Percentiles rank a stretch among this genome's conserved stretches.
Conservation (phyloP, 2,329 filamentous ascomycete genomes). For the Apiospora kogelbergensis region DNA sequence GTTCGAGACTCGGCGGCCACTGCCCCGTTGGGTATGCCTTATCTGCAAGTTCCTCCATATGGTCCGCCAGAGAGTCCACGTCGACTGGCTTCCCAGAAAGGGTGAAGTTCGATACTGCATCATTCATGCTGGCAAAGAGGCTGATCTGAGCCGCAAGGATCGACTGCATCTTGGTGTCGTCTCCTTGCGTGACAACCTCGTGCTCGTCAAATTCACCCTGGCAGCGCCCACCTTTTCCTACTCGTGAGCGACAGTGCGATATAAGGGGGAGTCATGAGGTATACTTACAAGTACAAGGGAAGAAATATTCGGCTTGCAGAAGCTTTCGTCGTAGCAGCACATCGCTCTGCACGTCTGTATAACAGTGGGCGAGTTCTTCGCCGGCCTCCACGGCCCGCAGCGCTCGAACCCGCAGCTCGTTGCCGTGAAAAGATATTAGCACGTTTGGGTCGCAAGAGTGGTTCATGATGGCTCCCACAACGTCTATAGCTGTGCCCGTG, state of each 20-base stretch:
- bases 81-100: background rate
- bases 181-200: constrained; percentile 10
- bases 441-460: constrained; percentile 38
- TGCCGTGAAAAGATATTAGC: constrained; percentile 32
- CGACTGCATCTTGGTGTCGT: constrained; percentile 13
- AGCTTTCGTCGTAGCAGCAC: constrained; percentile 21
- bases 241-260: background rate
- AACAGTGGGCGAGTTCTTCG: constrained; percentile 36
- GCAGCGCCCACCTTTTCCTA: constrained; percentile 24
- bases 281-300: constrained; percentile 27
- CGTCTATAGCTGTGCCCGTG: constrained; percentile 31
- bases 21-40: constrained; percentile 17
- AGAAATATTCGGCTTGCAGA: constrained; percentile 25
- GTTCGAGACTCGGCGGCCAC: constrained; percentile 30
- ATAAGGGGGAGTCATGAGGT: background rate
- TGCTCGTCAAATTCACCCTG: constrained; percentile 23
- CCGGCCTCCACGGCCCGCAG: constrained; percentile 29
- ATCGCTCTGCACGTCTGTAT: constrained; percentile 26
- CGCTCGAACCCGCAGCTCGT: constrained; percentile 30
- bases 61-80: constrained; percentile 15
- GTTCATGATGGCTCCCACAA: constrained; percentile 32
- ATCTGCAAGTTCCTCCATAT: constrained; percentile 16
- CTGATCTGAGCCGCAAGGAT: constrained; percentile 18
- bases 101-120: background rate
- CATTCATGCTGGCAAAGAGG: constrained; percentile 8